Evolutionary conservation across 148 eudicot genomes (phyloP).

Genomic region (Chenopodium quinoa): DNA sequence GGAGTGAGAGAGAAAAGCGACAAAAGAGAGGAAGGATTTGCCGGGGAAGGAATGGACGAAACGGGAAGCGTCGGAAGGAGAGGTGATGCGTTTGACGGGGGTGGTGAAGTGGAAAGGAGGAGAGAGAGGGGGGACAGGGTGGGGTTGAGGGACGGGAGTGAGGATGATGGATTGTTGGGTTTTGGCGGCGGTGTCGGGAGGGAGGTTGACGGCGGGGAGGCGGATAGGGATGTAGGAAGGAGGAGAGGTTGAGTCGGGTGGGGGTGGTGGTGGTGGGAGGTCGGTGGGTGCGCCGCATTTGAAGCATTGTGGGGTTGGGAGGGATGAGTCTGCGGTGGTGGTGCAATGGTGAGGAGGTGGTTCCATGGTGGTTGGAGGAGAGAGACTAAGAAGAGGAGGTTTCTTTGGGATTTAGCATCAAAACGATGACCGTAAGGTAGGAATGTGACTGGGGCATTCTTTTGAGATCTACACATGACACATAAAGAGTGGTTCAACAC

Average conservation of each 20-base stretch:
- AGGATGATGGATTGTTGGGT: conserved; percentile 67
- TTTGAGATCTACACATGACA: too few species aligned
- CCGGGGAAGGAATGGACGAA: conserved; percentile 49
- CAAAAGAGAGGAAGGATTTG: conserved; percentile 64
- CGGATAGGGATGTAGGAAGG: conserved; percentile 79
- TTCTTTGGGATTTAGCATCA: too few species aligned
- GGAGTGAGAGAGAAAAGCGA: conserved; percentile 67
- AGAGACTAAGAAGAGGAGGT: not conserved
- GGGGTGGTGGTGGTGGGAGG: conserved; percentile 45
- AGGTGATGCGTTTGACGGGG: conserved; percentile 57
- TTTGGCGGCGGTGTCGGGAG: conserved; percentile 41
- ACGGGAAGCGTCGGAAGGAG: conserved; percentile 47
- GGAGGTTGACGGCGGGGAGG: conserved; percentile 66
- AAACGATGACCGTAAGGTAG: too few species aligned
- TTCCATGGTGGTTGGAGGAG: not conserved
- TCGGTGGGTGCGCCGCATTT: conserved; percentile 75
- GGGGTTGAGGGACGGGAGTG: conserved; percentile 72
- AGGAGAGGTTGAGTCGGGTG: conserved; percentile 18
- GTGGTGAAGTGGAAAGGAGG: conserved; percentile 62
- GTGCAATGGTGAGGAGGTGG: not conserved
- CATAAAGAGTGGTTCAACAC: too few species aligned
- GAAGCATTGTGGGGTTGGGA: conserved; percentile 35
- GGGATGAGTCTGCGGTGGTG: not conserved
- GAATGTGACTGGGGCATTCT: too few species aligned
- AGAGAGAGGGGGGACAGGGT: conserved; percentile 32